Percentiles rank a stretch among this genome's conserved stretches.
These are phyloP conservation scores for Nothophytophthora sp. DNA, from an alignment of 352 stramenopile genomes.

Conservation along the genomic window DNA sequence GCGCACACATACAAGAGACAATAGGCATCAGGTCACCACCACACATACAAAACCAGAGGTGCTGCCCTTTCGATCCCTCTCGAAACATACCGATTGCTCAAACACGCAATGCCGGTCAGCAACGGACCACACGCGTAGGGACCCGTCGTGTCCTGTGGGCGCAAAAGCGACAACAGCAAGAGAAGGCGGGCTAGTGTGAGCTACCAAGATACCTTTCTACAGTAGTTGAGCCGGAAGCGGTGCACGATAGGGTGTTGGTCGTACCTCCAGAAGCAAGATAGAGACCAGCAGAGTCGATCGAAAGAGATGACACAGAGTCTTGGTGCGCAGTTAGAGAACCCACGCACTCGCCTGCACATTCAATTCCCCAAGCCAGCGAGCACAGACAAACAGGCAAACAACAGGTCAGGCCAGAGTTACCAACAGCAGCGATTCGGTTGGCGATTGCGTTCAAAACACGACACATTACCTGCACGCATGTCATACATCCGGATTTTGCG, in stretches of 20 bases:
- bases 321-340: conserved; percentile 77
- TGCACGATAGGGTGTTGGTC: too few species aligned
- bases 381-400: too few species aligned
- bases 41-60: too few species aligned
- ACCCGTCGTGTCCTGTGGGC: conserved; percentile 73
- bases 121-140: conserved; percentile 82
- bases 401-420: too few species aligned
- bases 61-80: too few species aligned
- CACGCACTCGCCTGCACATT: conserved; percentile 85
- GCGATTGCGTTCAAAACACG: too few species aligned
- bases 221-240: too few species aligned
- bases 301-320: conserved; percentile 79
- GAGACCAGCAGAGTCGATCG: conserved; percentile 73
- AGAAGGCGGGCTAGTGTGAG: background rate
- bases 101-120: conserved; percentile 85
- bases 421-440: too few species aligned
- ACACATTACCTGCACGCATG: conserved; percentile 77
- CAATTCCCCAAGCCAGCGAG: too few species aligned
- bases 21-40: too few species aligned
- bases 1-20: conserved; percentile 1
- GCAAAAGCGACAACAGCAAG: conserved; percentile 2
- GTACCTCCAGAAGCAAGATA: conserved; percentile 77
- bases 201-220: background rate
- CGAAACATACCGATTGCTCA: conserved; percentile 79
- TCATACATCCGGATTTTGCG: conserved; percentile 87